phyloP scores from a whole-genome alignment of 495 filamentous ascomycete genomes.

The Hypoxylon intermedium region DNA sequence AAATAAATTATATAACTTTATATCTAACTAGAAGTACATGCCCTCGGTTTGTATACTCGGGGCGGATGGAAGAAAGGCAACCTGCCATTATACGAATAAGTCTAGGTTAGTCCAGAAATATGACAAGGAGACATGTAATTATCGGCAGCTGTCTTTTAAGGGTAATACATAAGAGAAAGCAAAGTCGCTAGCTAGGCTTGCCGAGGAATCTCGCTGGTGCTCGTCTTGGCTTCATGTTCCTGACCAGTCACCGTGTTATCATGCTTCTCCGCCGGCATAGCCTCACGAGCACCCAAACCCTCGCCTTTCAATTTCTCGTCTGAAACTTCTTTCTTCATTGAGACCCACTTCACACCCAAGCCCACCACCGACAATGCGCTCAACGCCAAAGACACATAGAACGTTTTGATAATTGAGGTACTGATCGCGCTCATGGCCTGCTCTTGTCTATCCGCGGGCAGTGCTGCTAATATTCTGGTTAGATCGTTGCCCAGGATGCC shows the following conservation, averaged over 20 bases:
- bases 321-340: slow-evolving; percentile 9
- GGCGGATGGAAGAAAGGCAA: too few relatives aligned
- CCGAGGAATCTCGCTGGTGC: too few relatives aligned
- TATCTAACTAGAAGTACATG: too few relatives aligned
- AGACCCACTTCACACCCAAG: slow-evolving; percentile 6
- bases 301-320: neutral
- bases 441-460: neutral
- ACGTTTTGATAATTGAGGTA: neutral
- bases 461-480: neutral
- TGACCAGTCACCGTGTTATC: neutral
- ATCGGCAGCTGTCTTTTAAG: too few relatives aligned
- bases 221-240: too few relatives aligned
- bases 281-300: neutral
- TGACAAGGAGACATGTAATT: too few relatives aligned
- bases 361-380: slow-evolving; percentile 10
- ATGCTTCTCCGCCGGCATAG: neutral
- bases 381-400: slow-evolving; percentile 10
- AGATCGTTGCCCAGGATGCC: neutral
- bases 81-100: too few relatives aligned
- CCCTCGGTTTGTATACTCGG: too few relatives aligned
- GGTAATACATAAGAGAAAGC: too few relatives aligned
- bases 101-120: too few relatives aligned
- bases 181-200: too few relatives aligned
- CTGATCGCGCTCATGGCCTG: neutral
- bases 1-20: too few relatives aligned